Evolutionary conservation across 352 stramenopile species (phyloP).

Genomic region (Thalassiosira oceanica): DNA sequence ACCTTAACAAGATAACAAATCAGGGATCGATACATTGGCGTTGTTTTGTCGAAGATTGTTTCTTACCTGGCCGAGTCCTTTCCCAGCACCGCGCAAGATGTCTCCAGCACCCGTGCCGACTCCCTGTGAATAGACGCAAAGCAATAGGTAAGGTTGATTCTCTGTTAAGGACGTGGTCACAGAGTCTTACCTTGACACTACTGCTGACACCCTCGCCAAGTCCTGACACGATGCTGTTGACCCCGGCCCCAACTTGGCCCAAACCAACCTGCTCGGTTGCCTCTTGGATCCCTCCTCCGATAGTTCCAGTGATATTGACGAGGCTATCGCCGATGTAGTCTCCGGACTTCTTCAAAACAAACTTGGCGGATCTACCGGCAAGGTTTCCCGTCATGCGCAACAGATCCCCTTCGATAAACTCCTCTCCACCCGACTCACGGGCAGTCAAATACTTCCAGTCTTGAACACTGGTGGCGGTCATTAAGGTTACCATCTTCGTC

Average conservation of each 20-base stretch:
- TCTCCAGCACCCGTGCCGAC: constrained; percentile 75
- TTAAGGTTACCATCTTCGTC: constrained; percentile 76
- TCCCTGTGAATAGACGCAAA: too few relatives aligned
- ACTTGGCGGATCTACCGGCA: constrained; percentile 70
- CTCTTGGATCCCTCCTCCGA: constrained; percentile 76
- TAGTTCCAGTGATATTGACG: constrained; percentile 48
- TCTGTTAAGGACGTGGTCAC: too few relatives aligned
- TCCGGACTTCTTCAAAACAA: constrained; percentile 73
- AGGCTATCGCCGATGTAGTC: constrained; percentile 71
- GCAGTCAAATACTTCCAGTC: constrained; percentile 79
- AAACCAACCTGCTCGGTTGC: constrained; percentile 69
- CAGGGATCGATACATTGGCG: too few relatives aligned
- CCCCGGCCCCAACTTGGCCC: constrained; percentile 65
- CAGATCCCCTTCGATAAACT: constrained; percentile 81
- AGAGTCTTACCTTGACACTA: too few relatives aligned
- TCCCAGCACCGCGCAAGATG: constrained; percentile 73
- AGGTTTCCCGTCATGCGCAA: constrained; percentile 77
- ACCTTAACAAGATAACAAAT: too few relatives aligned
- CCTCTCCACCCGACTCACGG: constrained; percentile 71
- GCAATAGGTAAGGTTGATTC: too few relatives aligned
- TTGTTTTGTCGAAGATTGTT: too few relatives aligned
- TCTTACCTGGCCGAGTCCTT: constrained; percentile 79
- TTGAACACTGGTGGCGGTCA: constrained; percentile 77
- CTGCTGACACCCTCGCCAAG: constrained; percentile 75
- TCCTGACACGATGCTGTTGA: constrained; percentile 79